Base-by-base conservation (phyloP, 345 rosid species). In the Populus pruinosa region DNA sequence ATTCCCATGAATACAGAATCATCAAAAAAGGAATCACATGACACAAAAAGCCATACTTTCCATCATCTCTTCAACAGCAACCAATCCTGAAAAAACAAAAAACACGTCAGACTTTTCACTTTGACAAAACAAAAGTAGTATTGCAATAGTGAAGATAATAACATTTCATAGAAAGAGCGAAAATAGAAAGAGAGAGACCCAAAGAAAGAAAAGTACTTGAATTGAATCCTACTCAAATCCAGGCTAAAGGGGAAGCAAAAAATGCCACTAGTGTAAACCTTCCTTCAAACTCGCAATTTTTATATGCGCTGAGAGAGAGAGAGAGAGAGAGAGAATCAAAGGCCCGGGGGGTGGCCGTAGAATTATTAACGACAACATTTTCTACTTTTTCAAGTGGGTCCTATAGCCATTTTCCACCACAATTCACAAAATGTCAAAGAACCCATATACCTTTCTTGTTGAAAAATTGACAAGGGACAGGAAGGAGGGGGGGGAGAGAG, bases 341-440 rank as follows among this genome's bases (percentile, higher is more conserved):
- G 29, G 76, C 71, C 55, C 20, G 36, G 36, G 47, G 66, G 76
- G 75, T 41, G 68, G 62, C 66, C 77, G 85, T 78, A 74, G 82
- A 83, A 79, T 41, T 41, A 67, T 79, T 36, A 25, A 8, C 9
- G 20, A 35, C 38, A 33, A 62, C 55, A 64, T 29, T 49, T 67
- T 66, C 53, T 70, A 35, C 81, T 70, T 83, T 67, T 17, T 74
- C 68, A 59, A 10, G 82, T 85, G 89, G 87, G 83, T 76, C 87
- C 86, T 78, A 47, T 6, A 77, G 68, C 75, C 56, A 80, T 61
- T 86, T 80, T 78, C 83, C 78, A 82, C 86, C 88, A 81, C 90
- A 81, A n/a, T 75, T 50, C 81, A 78, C 86, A 79, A 85, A 69
- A 80, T 75, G 81, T 84, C 85, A 83, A 83, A 82, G 74, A 70